phyloP scores from a whole-genome alignment of 1,284 basidiomycete species.

The Trichosporon sp. region DNA sequence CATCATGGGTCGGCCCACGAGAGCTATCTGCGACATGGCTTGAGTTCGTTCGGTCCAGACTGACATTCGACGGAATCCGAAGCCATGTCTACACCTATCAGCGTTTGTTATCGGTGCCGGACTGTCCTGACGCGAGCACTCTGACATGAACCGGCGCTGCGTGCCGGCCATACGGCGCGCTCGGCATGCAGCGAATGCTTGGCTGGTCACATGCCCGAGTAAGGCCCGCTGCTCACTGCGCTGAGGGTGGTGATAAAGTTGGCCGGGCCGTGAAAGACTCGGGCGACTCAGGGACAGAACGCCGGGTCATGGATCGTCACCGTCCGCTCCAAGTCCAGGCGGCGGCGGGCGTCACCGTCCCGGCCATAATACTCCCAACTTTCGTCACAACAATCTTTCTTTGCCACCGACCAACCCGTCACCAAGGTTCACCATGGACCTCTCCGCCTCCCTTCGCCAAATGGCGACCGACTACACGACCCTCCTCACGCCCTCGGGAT shows the following conservation, averaged over 20 bases:
- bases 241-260: not conserved
- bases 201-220: slow-evolving; percentile 6
- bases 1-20: not conserved
- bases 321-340: too few relatives aligned
- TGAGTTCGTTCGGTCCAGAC: too few relatives aligned
- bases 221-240: not conserved
- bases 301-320: not conserved
- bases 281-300: not conserved
- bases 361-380: not conserved
- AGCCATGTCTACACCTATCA: not conserved
- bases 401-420: not conserved
- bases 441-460: not conserved
- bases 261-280: not conserved
- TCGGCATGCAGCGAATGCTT: not conserved
- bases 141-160: not conserved
- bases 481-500: not conserved
- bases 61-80: too few relatives aligned
- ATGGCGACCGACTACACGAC: not conserved
- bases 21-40: not conserved
- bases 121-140: slow-evolving; percentile 1
- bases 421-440: not conserved
- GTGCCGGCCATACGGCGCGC: too few relatives aligned
- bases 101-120: not conserved
- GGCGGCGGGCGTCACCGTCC: too few relatives aligned
- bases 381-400: not conserved